Conservation (phyloP, 345 rosid species). For the Arabis alpina region DNA sequence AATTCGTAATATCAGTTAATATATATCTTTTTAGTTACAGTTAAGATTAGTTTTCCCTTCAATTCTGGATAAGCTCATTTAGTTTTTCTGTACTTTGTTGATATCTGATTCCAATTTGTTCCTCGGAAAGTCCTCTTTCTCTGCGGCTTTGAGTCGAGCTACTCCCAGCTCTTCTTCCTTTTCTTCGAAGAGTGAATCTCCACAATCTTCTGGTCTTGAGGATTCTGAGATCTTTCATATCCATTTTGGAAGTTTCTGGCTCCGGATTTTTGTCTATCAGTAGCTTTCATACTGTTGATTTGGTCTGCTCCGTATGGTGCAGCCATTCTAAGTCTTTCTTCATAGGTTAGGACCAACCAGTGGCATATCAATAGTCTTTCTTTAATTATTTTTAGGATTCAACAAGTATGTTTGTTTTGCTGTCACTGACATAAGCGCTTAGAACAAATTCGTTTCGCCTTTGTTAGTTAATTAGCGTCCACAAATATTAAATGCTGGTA, state of each 20-base stretch:
- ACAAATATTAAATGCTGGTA: no score
- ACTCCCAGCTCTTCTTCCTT: not conserved
- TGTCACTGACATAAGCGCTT: not conserved
- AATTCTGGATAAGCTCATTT: not conserved
- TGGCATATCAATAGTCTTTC: no score
- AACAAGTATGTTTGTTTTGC: no score
- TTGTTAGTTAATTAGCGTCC: no score
- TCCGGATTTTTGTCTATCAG: no score
- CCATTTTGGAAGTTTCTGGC: no score
- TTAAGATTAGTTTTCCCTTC: not conserved
- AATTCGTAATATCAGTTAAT: not conserved
- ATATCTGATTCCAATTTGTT: not conserved
- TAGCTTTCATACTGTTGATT: no score
- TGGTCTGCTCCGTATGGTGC: not conserved
- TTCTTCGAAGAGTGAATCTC: constrained; percentile 3
- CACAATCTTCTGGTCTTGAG: not conserved
- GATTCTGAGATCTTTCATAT: not conserved
- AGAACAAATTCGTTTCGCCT: no score
- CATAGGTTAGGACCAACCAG: not conserved
- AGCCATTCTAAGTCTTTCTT: not conserved
- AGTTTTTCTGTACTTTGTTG: not conserved
- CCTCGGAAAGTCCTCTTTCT: not conserved
- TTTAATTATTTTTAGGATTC: no score
- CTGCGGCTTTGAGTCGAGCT: no score
- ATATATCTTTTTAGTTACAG: not conserved